phyloP scores from a whole-genome alignment of 768 basidiomycete genomes.

The Clavulina sp. region DNA sequence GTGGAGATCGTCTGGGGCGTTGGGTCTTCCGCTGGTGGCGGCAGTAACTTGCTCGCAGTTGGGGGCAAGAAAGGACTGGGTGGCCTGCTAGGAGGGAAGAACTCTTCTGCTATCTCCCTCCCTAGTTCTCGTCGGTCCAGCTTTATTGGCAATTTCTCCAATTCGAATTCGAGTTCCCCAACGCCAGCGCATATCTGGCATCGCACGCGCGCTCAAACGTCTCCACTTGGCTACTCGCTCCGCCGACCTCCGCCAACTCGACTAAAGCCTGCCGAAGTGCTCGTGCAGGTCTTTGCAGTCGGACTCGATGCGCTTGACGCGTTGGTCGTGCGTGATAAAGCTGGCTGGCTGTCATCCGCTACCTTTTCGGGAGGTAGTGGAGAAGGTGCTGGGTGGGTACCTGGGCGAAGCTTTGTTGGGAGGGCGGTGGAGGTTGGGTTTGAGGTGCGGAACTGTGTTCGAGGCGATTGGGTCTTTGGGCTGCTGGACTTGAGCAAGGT shows the following conservation, averaged over 20 bases:
- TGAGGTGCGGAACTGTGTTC: conserved; percentile 48
- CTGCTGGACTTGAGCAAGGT: conserved; percentile 69
- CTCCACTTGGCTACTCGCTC: conserved; percentile 45
- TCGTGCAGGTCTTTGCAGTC: conserved; percentile 85
- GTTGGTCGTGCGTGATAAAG: conserved; percentile 38
- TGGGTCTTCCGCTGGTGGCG: neutral
- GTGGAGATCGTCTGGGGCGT: conserved; percentile 38
- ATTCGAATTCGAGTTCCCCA: too few relatives aligned
- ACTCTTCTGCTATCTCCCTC: too few relatives aligned
- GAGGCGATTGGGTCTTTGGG: conserved; percentile 80
- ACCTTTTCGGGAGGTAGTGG: too few relatives aligned
- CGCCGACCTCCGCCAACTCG: conserved; percentile 57
- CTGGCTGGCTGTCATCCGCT: too few relatives aligned
- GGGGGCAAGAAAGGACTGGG: too few relatives aligned
- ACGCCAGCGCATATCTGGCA: too few relatives aligned
- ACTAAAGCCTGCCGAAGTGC: conserved; percentile 47
- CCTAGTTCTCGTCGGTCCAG: too few relatives aligned
- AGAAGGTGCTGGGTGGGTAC: conserved; percentile 42
- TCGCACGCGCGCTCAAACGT: conserved; percentile 15
- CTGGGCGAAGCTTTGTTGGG: conserved; percentile 77
- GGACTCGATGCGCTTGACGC: conserved; percentile 62
- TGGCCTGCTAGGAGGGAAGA: too few relatives aligned
- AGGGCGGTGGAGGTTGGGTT: conserved; percentile 67
- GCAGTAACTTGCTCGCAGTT: too few relatives aligned
- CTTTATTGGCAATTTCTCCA: too few relatives aligned